Base-by-base conservation (phyloP, 495 filamentous ascomycete genomes). In the Xylaria grammica region DNA sequence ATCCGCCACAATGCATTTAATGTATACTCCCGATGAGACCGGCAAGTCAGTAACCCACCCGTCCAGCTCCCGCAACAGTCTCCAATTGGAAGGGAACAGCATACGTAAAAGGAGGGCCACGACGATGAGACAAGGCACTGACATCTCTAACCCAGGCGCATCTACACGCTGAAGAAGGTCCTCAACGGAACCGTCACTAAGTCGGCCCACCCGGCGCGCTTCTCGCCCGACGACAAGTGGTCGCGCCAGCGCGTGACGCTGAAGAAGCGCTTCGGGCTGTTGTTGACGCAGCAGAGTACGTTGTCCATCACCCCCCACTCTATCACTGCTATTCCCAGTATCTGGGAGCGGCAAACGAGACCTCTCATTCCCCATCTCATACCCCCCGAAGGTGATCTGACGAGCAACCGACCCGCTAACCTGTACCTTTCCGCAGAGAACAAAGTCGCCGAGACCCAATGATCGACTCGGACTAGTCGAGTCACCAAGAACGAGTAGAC, bases 141-240 rank as follows among this genome's bases (percentile, higher is more conserved):
- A 62, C 27, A 27, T 42, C 4, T 32, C 24, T 22, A 0, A n/a
- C 10, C 4, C 45, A 64, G 62, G 80, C 90, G 92, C 66, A 72
- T 89, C 70, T 99, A 97, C 86, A 97, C 94, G 9, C 87, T 94
- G 58, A 90, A 93, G 77, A 96, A 95, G 78, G 84, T 93, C 67
- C 78, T 87, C 24, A 76, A 85, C 61, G 89, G 90, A 68, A 85
- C 92, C 69, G 90, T 97, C 73, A 96, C 96, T 71, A 96, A 94
- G 82, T 93, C 90, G 49, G 95, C 95, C 42, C 95, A 99, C 85
- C 95, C 96, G 22, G 96, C 96, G 49, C 84, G 96, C 65, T 99
- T 97, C 84, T 95, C 92, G 38, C 95, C 95, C 63, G 95, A 99
- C 81, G 95, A 99, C 83, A 96, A 95, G 81, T 97, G 94, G 82